phyloP scores from a whole-genome alignment of 306 rosid genomes.

The Myrica gale region DNA sequence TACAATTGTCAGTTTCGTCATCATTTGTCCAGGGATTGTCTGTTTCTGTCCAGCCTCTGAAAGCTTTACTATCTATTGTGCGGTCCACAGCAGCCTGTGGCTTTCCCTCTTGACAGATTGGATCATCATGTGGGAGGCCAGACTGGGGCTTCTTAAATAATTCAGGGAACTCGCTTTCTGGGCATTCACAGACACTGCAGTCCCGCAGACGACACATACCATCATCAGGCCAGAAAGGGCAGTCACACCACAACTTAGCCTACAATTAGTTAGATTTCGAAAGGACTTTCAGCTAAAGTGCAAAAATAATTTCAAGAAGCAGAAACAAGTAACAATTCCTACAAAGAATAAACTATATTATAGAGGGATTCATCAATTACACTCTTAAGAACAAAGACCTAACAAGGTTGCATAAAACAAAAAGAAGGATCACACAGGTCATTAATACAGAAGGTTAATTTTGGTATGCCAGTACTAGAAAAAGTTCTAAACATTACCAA shows the following conservation, averaged over 20 bases:
- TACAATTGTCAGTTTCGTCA: constrained; percentile 92
- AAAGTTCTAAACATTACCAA: not conserved
- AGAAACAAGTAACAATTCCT: not conserved
- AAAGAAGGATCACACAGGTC: not conserved
- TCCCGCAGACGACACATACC: constrained; percentile 98
- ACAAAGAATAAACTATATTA: too few relatives aligned
- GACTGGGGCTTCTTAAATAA: constrained; percentile 59
- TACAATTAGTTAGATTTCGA: constrained; percentile 27
- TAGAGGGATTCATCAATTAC: not conserved
- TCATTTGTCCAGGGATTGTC: constrained; percentile 96
- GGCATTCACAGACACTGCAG: constrained; percentile 97
- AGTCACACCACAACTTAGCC: constrained; percentile 95
- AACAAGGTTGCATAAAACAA: not conserved
- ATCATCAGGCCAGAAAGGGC: constrained; percentile 99
- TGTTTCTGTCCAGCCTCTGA: constrained; percentile 80
- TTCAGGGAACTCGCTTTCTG: constrained; percentile 85
- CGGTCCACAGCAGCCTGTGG: constrained; percentile 97
- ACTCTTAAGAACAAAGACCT: not conserved
- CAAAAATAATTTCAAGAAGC: not conserved
- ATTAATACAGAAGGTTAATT: not conserved
- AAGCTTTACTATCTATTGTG: constrained; percentile 73
- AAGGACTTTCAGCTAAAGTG: not conserved
- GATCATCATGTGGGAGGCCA: constrained; percentile 64
- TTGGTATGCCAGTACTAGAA: not conserved
- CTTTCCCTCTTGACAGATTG: constrained; percentile 92